Conservation (phyloP, 202 grass and related monocot species). For the Bolboschoenoplectus hybrid region DNA sequence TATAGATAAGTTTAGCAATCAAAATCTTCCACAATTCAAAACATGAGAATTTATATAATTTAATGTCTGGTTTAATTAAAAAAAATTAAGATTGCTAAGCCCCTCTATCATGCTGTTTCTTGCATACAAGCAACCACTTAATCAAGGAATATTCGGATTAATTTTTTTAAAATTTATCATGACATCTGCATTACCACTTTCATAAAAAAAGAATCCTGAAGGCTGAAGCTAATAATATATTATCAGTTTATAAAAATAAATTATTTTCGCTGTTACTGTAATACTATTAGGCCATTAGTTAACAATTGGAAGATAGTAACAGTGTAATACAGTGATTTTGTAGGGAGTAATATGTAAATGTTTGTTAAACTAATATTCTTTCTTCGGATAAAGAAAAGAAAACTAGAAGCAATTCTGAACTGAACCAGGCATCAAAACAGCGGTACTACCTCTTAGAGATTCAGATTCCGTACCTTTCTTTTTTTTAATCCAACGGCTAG, state of each 20-base stretch:
- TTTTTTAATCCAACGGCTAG: background rate
- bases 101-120: background rate
- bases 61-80: no score
- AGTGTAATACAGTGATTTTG: background rate
- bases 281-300: background rate
- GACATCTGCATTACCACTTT: background rate
- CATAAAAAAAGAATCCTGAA: background rate
- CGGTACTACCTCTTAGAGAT: background rate
- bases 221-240: background rate
- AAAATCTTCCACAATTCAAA: background rate
- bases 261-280: no score
- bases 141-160: background rate
- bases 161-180: background rate
- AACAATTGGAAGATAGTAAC: background rate
- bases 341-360: background rate
- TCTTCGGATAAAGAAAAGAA: background rate
- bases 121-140: background rate
- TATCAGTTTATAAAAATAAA: background rate
- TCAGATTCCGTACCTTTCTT: background rate
- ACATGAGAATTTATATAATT: background rate
- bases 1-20: background rate
- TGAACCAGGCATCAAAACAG: slow-evolving; percentile 1
- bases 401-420: background rate
- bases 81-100: background rate
- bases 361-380: background rate